These are phyloP conservation scores for Pichia nakasei DNA, from an alignment of 805 yeast genomes.

Conservation along the genomic window DNA sequence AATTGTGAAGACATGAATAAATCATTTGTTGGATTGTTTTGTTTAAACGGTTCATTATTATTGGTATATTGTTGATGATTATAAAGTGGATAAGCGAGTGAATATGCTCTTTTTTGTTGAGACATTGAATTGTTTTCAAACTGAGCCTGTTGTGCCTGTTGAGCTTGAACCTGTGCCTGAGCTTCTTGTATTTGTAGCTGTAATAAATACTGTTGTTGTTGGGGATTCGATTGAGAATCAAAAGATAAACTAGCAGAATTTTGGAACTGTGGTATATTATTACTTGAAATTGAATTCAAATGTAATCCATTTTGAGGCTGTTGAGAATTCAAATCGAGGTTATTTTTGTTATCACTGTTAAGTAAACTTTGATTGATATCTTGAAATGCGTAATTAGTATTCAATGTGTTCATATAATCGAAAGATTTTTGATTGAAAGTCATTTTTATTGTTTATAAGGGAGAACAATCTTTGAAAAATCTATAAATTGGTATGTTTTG, in stretches of 20 bases:
- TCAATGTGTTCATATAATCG: background rate
- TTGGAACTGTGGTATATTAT: background rate
- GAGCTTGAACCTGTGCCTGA: slow-evolving; percentile 7
- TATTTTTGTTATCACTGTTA: background rate
- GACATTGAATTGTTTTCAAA: background rate
- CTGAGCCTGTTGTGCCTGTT: background rate
- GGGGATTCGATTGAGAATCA: slow-evolving; percentile 6
- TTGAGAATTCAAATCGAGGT: background rate
- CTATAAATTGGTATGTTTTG: too few species aligned
- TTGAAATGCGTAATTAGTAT: background rate
- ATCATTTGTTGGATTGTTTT: background rate
- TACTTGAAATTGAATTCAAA: background rate
- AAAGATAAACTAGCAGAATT: slow-evolving; percentile 1
- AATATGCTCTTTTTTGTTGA: slow-evolving; percentile 1
- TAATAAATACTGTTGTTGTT: slow-evolving; percentile 9
- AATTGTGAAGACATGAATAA: background rate
- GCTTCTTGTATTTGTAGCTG: slow-evolving; percentile 6
- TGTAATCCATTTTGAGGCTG: background rate
- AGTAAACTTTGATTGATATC: background rate
- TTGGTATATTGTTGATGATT: background rate
- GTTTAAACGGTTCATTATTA: background rate
- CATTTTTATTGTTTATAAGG: background rate
- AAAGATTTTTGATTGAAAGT: slow-evolving; percentile 2
- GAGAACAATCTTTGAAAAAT: too few species aligned
- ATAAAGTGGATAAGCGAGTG: background rate